These are phyloP conservation scores for Paraleonurus japonicus DNA, from an alignment of 257 asterid species.

Conservation along the genomic window DNA sequence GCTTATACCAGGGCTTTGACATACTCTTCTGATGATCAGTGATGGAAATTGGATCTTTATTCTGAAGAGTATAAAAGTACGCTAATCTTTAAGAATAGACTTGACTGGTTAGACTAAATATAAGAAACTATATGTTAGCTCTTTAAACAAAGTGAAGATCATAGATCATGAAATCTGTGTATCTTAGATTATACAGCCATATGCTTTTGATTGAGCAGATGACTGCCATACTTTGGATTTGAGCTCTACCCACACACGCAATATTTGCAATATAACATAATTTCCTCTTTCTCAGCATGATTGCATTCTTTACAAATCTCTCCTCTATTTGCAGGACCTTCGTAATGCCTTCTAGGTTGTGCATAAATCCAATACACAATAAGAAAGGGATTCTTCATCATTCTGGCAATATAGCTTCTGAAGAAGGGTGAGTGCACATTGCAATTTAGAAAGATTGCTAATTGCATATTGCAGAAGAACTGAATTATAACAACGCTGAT, in stretches of 20 bases:
- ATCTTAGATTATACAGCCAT: slow-evolving; percentile 5
- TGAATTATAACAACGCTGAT: background rate
- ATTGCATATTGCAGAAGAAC: background rate
- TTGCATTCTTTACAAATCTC: background rate
- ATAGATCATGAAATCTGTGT: background rate
- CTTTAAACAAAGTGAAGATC: background rate
- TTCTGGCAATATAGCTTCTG: slow-evolving; percentile 44
- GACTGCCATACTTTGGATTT: background rate
- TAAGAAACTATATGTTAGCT: background rate
- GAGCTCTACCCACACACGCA: background rate
- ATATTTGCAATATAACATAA: background rate
- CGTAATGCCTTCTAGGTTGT: slow-evolving; percentile 95
- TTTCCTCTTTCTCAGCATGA: background rate
- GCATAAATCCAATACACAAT: slow-evolving; percentile 90
- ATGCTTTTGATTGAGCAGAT: background rate
- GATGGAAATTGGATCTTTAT: background rate
- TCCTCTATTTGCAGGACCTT: slow-evolving; percentile 70
- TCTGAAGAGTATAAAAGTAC: background rate
- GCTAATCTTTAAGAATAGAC: background rate
- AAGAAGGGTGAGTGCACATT: slow-evolving; percentile 66
- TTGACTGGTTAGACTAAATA: slow-evolving; percentile 3
- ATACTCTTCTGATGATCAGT: background rate
- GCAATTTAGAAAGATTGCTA: slow-evolving; percentile 4
- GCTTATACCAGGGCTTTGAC: background rate
- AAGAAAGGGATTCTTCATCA: slow-evolving; percentile 81